Base-by-base conservation (phyloP, 2,329 filamentous ascomycete genomes). In the Penicillium sp. region DNA sequence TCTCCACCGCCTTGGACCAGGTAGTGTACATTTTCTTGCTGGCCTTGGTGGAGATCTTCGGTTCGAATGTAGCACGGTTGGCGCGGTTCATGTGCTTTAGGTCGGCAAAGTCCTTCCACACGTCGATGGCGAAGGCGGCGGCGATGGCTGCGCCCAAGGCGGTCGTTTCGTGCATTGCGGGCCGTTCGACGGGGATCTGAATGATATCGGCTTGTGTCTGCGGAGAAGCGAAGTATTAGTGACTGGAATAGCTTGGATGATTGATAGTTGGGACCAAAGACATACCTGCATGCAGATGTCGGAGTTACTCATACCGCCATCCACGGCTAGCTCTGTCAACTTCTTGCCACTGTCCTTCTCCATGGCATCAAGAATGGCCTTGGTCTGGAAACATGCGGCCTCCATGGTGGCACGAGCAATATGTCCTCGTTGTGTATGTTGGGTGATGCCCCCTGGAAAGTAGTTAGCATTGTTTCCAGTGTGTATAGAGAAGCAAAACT, bases 281-380 rank as follows among this genome's bases (percentile, higher is more conserved):
- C 67, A 43, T 68, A 77, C 76, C 69, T 86, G 89, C 89, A 95
- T 95, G 69, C 85, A 87, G 42, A 95, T 76, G 65, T 90, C 85
- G 3, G 87, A 91, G 69, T 87, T 91, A 60, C 85, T 89, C 77
- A 95, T 87, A 50, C 89, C 89, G 40, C 89, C 89, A 63, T 95
- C 89, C 42, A 95, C 89, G 28, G 87, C 85, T 39, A 95, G 77
- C 53, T 84, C 81, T 46, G 81, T 79, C n/a, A 95, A 78, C 49
- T 80, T 80, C 62, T 90, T 83, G 35, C 84, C 83, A 45, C 85
- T 89, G 69, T 95, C 89, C 57, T 85, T 82, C 63, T 89, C 87
- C 89, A 95, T 95, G 51, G 89, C 88, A 62, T 91, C 85, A n/a
- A 95, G 78, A 59, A 95, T 95, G 16, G 89, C 89, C 59, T 89